phyloP scores from a whole-genome alignment of 2,329 filamentous ascomycete species.

The Aspergillus sp. region DNA sequence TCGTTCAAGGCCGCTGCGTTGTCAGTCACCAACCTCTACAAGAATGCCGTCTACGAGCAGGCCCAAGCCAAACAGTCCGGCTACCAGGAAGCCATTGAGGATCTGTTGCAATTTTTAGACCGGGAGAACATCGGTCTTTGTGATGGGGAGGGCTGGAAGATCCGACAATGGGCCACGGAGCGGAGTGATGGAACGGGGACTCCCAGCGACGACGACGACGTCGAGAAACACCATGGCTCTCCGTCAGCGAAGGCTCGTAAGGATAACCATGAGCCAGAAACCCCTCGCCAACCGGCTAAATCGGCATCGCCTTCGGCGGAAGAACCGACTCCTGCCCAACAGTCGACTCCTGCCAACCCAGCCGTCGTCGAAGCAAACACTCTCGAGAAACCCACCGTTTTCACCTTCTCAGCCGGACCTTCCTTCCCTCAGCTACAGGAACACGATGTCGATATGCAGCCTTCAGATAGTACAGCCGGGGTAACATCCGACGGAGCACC shows the following conservation, averaged over 20 bases:
- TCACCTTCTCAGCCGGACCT: constrained; percentile 46
- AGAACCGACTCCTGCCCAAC: constrained; percentile 26
- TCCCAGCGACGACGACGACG: constrained; percentile 47
- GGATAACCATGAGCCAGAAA: constrained; percentile 28
- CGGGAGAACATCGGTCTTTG: constrained; percentile 73
- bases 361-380: constrained; percentile 25
- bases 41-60: constrained; percentile 78
- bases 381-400: constrained; percentile 35
- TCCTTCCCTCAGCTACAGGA: constrained; percentile 36
- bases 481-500: constrained; percentile 34
- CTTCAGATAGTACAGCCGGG: constrained; percentile 33
- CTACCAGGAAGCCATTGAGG: constrained; percentile 92
- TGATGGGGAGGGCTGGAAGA: constrained; percentile 73
- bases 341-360: constrained; percentile 17
- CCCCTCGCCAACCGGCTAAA: constrained; percentile 28
- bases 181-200: constrained; percentile 44
- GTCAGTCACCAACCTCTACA: constrained; percentile 95
- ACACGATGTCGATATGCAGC: constrained; percentile 46
- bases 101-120: constrained; percentile 82
- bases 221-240: constrained; percentile 38
- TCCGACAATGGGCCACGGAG: constrained; percentile 60
- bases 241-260: constrained; percentile 37
- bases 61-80: constrained; percentile 74
- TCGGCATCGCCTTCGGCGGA: constrained; percentile 29
- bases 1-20: constrained; percentile 90